Conservation (phyloP, 306 rosid genomes). For the Cicer yamashitae region DNA sequence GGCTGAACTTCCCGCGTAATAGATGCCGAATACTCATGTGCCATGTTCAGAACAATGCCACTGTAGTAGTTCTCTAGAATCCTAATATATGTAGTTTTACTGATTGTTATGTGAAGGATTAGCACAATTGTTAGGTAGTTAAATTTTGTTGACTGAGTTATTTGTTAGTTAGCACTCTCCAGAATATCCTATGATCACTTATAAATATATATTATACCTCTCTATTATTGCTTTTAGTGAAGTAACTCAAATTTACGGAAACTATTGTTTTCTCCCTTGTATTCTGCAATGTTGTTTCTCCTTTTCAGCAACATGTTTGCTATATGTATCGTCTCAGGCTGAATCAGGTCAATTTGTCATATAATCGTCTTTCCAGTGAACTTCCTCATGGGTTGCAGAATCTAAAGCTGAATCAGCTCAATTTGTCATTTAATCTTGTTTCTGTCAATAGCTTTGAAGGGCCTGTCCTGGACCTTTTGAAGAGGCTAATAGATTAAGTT, state of each 20-base stretch:
- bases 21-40: background rate
- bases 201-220: background rate
- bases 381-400: too few species aligned
- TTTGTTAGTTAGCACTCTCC: background rate
- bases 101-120: background rate
- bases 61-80: background rate
- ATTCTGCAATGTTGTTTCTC: background rate
- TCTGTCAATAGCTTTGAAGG: conserved; percentile 78
- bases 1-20: too few species aligned
- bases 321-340: too few species aligned
- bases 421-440: background rate
- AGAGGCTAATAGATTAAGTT: conserved; percentile 73
- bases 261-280: background rate
- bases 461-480: conserved; percentile 72
- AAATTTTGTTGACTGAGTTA: background rate
- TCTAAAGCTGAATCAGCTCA: too few species aligned
- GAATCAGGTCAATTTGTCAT: too few species aligned
- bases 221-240: conserved; percentile 6
- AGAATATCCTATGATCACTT: background rate
- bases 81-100: background rate
- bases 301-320: background rate
- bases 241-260: background rate
- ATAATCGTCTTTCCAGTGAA: too few species aligned
- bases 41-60: background rate
- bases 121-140: background rate